Percentiles rank a stretch among this genome's conserved stretches.
Conservation (phyloP, 2,329 filamentous ascomycete genomes). For the Zasmidium angulare region DNA sequence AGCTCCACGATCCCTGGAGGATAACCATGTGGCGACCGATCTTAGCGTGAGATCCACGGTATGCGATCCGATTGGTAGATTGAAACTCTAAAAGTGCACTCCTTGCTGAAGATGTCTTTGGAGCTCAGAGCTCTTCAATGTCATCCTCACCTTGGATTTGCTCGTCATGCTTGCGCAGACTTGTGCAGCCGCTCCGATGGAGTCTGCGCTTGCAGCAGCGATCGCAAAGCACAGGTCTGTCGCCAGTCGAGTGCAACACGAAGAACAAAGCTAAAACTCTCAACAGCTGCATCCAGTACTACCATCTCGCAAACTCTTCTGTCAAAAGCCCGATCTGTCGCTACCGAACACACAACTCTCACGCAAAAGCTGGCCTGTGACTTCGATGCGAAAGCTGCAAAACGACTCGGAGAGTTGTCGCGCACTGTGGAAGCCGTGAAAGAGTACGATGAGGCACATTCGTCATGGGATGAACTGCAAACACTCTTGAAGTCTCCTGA, state of each 20-base stretch:
- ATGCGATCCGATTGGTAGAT: not conserved
- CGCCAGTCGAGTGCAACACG: no score
- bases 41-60: not conserved
- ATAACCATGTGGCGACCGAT: not conserved
- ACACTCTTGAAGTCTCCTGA: constrained; percentile 64
- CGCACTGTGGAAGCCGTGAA: constrained; percentile 53
- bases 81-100: not conserved
- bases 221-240: constrained; percentile 20
- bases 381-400: constrained; percentile 58
- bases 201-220: constrained; percentile 14
- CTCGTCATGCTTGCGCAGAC: constrained; percentile 12
- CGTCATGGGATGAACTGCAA: constrained; percentile 68
- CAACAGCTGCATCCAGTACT: constrained; percentile 20
- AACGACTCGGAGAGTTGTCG: constrained; percentile 57
- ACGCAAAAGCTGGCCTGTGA: constrained; percentile 52
- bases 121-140: constrained; percentile 9
- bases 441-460: constrained; percentile 59
- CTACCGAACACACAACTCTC: constrained; percentile 56
- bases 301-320: constrained; percentile 56
- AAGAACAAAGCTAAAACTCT: not conserved
- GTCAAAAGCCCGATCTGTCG: constrained; percentile 54
- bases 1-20: not conserved
- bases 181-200: constrained; percentile 5
- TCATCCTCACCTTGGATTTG: constrained; percentile 13
- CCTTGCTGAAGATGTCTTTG: not conserved